Evolutionary conservation across 2,329 filamentous ascomycete genomes (phyloP).

Genomic region (Escovopsis weberi): DNA sequence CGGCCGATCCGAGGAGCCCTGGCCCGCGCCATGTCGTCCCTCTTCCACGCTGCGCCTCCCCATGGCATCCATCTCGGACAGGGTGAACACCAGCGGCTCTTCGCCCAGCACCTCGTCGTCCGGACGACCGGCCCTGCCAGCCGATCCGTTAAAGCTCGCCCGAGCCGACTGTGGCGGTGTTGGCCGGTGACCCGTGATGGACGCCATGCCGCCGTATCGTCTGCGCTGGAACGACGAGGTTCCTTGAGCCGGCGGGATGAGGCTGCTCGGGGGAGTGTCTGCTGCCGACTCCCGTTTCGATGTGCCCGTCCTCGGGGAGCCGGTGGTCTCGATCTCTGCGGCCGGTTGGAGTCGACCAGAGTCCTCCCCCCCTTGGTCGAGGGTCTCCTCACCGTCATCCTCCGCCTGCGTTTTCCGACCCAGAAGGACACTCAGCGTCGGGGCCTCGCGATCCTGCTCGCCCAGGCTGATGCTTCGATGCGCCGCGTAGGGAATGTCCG

Average conservation of each 20-base stretch:
- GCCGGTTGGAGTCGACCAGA: slow-evolving; percentile 24
- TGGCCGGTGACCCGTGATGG: slow-evolving; percentile 19
- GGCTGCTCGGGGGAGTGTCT: slow-evolving; percentile 29
- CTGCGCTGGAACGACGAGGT: slow-evolving; percentile 32
- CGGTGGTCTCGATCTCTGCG: slow-evolving; percentile 25
- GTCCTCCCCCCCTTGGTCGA: slow-evolving; percentile 8
- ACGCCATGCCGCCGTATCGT: slow-evolving; percentile 30
- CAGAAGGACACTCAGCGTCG: slow-evolving; percentile 49
- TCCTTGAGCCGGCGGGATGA: slow-evolving; percentile 24
- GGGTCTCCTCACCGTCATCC: slow-evolving; percentile 12
- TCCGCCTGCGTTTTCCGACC: slow-evolving; percentile 26
- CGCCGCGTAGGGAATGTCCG: slow-evolving; percentile 42
- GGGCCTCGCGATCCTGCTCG: slow-evolving; percentile 47
- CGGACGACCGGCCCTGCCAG: slow-evolving; percentile 22
- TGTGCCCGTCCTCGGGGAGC: slow-evolving; percentile 20
- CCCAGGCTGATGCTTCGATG: slow-evolving; percentile 56
- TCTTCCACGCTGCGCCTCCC: slow-evolving; percentile 46
- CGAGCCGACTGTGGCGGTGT: slow-evolving; percentile 30
- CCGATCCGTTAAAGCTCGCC: slow-evolving; percentile 30
- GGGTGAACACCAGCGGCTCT: slow-evolving; percentile 56
- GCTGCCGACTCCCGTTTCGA: slow-evolving; percentile 29
- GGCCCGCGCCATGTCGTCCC: slow-evolving; percentile 23
- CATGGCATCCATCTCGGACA: slow-evolving; percentile 53
- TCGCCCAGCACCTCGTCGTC: slow-evolving; percentile 43
- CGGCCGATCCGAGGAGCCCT: slow-evolving; percentile 24